Percentiles rank a stretch among this genome's conserved stretches.
These are phyloP conservation scores for Meyerozyma guilliermondii DNA, from an alignment of 1,139 yeast species.

Conservation along the genomic window DNA sequence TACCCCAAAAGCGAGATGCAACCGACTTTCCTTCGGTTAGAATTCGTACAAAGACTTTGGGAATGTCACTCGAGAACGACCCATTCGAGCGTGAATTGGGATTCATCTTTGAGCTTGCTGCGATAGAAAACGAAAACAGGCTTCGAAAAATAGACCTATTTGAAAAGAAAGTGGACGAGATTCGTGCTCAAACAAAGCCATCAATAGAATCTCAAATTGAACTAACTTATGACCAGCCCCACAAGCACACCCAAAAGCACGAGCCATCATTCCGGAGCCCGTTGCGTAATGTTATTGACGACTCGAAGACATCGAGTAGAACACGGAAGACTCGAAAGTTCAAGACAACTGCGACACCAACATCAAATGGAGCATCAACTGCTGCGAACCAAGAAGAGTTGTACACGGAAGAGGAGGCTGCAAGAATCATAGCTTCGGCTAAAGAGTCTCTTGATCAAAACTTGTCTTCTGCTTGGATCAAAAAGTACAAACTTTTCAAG, in stretches of 20 bases:
- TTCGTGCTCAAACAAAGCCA: constrained; percentile 10
- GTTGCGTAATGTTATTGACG: neutral
- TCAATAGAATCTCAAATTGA: constrained; percentile 12
- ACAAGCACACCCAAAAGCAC: neutral
- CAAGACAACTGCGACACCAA: neutral
- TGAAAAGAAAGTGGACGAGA: constrained; percentile 17
- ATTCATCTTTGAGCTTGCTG: constrained; percentile 34
- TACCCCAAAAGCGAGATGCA: constrained; percentile 29
- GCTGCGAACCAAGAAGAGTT: neutral
- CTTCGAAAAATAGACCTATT: constrained; percentile 25
- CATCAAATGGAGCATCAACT: neutral
- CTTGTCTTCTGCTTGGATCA: constrained; percentile 69
- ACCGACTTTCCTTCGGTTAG: constrained; percentile 27
- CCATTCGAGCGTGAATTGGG: constrained; percentile 40
- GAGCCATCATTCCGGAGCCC: constrained; percentile 1
- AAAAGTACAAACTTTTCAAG: constrained; percentile 25
- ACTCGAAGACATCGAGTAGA: neutral
- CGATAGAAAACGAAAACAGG: constrained; percentile 32
- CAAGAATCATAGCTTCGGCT: constrained; percentile 29
- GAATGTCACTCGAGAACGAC: constrained; percentile 36
- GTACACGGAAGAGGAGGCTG: constrained; percentile 20
- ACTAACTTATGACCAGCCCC: constrained; percentile 6
- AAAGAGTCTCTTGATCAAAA: constrained; percentile 34
- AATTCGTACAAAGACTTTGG: constrained; percentile 28
- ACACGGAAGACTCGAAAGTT: neutral